Base-by-base conservation (phyloP, 2,329 filamentous ascomycete genomes). In the Plectosphaerella sp. region DNA sequence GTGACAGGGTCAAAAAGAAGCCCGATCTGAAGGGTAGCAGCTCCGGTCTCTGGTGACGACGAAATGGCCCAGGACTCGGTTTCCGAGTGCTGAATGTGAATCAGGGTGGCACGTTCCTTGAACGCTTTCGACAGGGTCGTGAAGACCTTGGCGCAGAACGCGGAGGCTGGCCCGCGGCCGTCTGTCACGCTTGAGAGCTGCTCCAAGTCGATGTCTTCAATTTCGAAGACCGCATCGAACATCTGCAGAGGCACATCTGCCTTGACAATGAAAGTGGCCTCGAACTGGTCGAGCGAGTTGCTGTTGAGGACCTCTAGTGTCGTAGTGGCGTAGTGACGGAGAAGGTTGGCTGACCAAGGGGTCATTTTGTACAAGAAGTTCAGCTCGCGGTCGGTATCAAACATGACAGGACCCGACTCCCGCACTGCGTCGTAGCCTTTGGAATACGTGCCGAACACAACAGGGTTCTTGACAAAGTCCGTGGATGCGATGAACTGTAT, bases 321-420 rank as follows among this genome's bases (percentile, higher is more conserved):
- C 43, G 82, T 78, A 56, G 78, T 83, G 41, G 93, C 91, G 64
- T 96, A 86, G 50, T 86, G 79, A 46, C 84, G 84, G 43, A 99
- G 76, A 52, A 87, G 69, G 22, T 73, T 73, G 59, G 92, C 95
- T 9, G 92, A 94, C 87, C 88, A 96, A 14, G 83, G 71, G 1
- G 84, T 88, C 88, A 97, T 96, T 69, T 96, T 97, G 73, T 87
- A 97, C 6, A 96, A 73, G 18, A 97, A 63, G 60, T 99, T 99
- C 51, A 95, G 74, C 28, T 84, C 82, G 56, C 88, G 80, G 22
- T 76, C 74, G 0, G 84, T 82, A 65, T 97, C 93, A 63, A 89
- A 96, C 47, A 97, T 74, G 28, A 92, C 78, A 1, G 94, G 92
- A 0, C 75, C 71, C 20, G 51, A 67, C 67, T 76, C 72, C 56